Percentiles rank a stretch among this genome's conserved stretches.
phyloP scores from a whole-genome alignment of 75 land plant genomes.

The Gnetum montanum region DNA sequence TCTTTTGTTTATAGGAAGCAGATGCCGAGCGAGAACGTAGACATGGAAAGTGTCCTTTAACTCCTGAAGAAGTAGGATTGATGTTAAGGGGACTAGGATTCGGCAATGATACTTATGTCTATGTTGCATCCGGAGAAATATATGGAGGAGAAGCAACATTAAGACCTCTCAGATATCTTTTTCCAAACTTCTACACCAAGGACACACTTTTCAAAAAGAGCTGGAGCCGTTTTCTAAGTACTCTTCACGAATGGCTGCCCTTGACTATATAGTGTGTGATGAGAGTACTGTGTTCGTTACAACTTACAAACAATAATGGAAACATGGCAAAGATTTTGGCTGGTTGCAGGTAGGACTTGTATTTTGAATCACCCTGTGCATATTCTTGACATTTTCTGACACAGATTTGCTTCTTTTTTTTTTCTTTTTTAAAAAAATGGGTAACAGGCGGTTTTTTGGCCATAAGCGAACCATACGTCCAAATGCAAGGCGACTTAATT shows the following conservation, averaged over 20 bases:
- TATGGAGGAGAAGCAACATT: conserved; percentile 93
- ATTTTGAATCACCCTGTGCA: background rate
- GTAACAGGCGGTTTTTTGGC: too few species aligned
- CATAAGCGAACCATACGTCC: too few species aligned
- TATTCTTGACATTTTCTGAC: too few species aligned
- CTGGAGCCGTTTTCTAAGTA: conserved; percentile 61
- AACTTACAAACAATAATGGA: conserved; percentile 95
- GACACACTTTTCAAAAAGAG: conserved; percentile 69
- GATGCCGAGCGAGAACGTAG: conserved; percentile 73
- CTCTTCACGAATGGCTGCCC: conserved; percentile 94
- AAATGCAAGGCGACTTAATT: too few species aligned
- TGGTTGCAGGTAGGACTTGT: conserved; percentile 65
- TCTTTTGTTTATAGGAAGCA: conserved; percentile 59
- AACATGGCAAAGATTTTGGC: conserved; percentile 98
- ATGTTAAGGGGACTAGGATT: conserved; percentile 90
- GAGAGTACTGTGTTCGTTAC: conserved; percentile 90
- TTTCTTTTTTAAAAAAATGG: conserved; percentile 6
- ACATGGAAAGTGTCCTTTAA: conserved; percentile 91
- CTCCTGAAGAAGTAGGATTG: conserved; percentile 93
- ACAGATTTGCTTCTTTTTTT: background rate
- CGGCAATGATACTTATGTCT: conserved; percentile 64
- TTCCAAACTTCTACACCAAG: conserved; percentile 89
- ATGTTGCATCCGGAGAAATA: conserved; percentile 97
- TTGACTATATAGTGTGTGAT: conserved; percentile 93
- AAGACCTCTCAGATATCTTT: conserved; percentile 70